Evolutionary conservation across 805 yeast genomes (phyloP), one percentile per base, ranked within the genome.

Genomic region (Komagataella populi): DNA sequence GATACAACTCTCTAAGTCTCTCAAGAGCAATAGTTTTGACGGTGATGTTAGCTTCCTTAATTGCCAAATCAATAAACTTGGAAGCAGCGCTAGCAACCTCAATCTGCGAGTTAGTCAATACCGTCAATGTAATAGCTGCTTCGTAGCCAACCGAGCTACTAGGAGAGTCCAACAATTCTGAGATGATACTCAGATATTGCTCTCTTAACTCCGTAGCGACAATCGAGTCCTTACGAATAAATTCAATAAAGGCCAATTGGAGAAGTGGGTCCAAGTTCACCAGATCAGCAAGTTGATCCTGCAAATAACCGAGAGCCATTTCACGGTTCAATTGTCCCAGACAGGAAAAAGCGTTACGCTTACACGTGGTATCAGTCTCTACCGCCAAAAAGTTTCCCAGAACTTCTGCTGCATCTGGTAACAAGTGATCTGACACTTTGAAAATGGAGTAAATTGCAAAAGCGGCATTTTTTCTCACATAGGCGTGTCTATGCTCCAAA

Each of bases 381-480:
- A 80, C 83, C 49, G 73, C 75, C 61, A 93, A 73, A 65, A 89
- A 87, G 51, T 77, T 77, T 56, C 74, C 72, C 57, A 91, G 74
- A 55, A 91, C 76, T 57, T 87, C 95, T 50, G 89, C 84, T n/a
- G 97, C 96, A 70, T 95, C 99, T 6, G 99, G 99, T 48, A 87
- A 77, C 63, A 93, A 77, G 68, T 86, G 91, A 45, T 85, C 89
- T 39, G 95, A 81, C 50, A 84, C 90, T 63, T 81, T 75, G 67
- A 78, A 85, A 59, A 93, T 87, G 22, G 95, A 81, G 60, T 77
- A 79, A 53, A 93, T 80, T 46, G 98, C 96, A 68, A 91, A 84
- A 20, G 88, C 90, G 6, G 99, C 99, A 64, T 93, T 91, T 67
- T 93, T 93, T 65, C 99, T 83, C 55, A 93, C 99, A 63, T 95